Conservation (phyloP, 129 eudicot genomes). For the Flaveria bidentis region DNA sequence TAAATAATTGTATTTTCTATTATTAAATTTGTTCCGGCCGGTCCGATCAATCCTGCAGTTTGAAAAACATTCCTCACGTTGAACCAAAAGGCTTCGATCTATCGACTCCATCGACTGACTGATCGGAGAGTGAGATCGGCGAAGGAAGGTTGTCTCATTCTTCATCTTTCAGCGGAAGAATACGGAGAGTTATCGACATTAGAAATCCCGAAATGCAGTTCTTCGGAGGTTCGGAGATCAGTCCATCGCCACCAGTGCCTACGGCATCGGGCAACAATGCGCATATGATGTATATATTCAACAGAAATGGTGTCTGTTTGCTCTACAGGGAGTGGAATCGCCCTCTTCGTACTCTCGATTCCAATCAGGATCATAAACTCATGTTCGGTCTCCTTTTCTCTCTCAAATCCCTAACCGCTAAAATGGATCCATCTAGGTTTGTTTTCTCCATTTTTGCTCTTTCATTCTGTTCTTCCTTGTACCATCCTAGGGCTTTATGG, state of each 20-base stretch:
- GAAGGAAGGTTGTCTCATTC: too few relatives aligned
- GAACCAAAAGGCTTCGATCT: too few relatives aligned
- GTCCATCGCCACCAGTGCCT: constrained; percentile 86
- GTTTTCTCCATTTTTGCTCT: neutral
- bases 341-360: constrained; percentile 73
- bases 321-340: constrained; percentile 99
- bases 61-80: too few relatives aligned
- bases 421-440: constrained; percentile 97
- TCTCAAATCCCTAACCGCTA: constrained; percentile 89
- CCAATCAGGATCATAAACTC: constrained; percentile 92
- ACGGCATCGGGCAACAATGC: constrained; percentile 89
- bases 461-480: neutral
- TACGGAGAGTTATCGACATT: neutral
- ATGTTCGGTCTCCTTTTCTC: constrained; percentile 93
- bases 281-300: constrained; percentile 86
- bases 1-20: too few relatives aligned
- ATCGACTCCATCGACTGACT: too few relatives aligned
- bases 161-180: neutral
- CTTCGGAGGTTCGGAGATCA: constrained; percentile 29
- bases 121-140: too few relatives aligned
- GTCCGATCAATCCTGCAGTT: too few relatives aligned
- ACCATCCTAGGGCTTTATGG: neutral
- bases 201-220: neutral
- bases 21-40: too few relatives aligned
- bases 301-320: constrained; percentile 85